Base-by-base conservation (phyloP, 768 basidiomycete species). In the Phylloporus sp. region DNA sequence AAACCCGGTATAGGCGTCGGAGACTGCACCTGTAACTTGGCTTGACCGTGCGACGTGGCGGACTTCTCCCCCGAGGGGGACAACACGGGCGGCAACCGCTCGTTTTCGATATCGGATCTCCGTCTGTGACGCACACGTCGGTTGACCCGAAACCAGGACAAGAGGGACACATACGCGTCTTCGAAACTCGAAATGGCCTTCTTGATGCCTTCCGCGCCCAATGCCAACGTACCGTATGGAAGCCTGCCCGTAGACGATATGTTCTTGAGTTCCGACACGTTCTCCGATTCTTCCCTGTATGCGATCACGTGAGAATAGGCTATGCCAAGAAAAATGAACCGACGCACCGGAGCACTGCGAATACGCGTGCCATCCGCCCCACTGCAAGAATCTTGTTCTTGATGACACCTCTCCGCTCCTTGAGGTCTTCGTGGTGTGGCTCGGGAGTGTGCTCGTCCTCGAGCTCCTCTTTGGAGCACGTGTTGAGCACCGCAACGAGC, bases 401-500 rank as follows among this genome's bases (percentile, higher is more conserved):
- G 72, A 86, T 84, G 47, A 77, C 71, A 45, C 78, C 65, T 42
- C 78, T 66, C 9, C 80, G 69, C 55, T 75, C 71, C 4, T 28
- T 63, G 48, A 42, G 47, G 34, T 56, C 70, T 49, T 52, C 58
- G 49, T 42, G 64, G 50, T 53, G 66, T 35, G 53, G 41, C 9
- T 61, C 59, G 38, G n/a, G 40, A 42, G 48, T 15, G 33, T 54
- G 49, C 39, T 79, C 79, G 62, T 94, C 90, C 55, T 93, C 90
- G 23, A 99, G 79, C 67, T 97, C 95, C 61, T 96, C 93, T 67
- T 93, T 90, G 38, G 89, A 90, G 69, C 93, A 97, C 26, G 91
- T 92, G 60, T 92, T 90, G 31, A 99, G 79, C 34, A 99, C 90
- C 5, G 93, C 92, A 27, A 95, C 92, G 46, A 99, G 75, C 94